phyloP scores from a whole-genome alignment of 208 protist species.

The Leishmania gerbilli region DNA sequence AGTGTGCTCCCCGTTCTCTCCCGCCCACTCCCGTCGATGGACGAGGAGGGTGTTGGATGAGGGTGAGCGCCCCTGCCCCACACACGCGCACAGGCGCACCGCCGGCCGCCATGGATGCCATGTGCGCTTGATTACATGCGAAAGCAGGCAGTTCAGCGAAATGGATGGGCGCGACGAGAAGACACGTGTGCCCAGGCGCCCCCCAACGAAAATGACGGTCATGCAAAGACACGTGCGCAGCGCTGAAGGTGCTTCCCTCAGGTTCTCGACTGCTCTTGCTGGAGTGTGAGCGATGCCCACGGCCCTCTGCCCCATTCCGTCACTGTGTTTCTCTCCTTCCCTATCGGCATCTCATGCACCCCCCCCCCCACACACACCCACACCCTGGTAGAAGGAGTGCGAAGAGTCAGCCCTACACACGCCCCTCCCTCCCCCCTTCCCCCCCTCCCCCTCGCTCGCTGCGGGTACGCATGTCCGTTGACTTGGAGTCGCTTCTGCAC shows the following conservation, averaged over 20 bases:
- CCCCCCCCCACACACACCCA: not conserved
- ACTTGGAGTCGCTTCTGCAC: conserved; percentile 52
- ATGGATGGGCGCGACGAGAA: no score
- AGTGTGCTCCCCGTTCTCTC: not conserved
- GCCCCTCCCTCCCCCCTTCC: not conserved
- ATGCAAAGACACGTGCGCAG: no score
- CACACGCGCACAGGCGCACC: no score
- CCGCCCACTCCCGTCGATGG: no score
- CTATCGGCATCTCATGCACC: not conserved
- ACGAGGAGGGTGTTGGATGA: no score
- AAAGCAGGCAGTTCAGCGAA: no score
- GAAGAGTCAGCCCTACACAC: not conserved
- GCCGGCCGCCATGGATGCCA: no score
- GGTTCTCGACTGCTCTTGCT: not conserved
- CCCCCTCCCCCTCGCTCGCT: not conserved
- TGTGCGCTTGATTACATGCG: no score
- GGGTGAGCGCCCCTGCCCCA: no score
- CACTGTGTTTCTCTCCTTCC: not conserved
- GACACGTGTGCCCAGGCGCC: no score
- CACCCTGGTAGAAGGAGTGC: not conserved
- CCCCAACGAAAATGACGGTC: no score
- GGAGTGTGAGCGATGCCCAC: not conserved
- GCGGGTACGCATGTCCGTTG: conserved; percentile 43
- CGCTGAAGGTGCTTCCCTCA: not conserved
- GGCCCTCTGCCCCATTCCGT: not conserved